phyloP scores from a whole-genome alignment of 2,329 filamentous ascomycete species.

The Fulvia fulva region DNA sequence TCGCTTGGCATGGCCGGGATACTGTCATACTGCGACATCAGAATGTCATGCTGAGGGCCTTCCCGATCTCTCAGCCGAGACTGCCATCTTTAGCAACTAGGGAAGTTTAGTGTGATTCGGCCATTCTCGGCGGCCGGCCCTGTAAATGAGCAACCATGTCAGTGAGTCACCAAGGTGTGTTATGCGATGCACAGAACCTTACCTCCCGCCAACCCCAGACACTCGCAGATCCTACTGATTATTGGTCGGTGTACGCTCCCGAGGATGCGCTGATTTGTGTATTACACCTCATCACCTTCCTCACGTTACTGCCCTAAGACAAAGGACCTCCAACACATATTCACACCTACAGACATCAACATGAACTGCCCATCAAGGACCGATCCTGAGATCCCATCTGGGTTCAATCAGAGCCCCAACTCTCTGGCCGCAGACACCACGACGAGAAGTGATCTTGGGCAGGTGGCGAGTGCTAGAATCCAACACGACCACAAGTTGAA shows the following conservation, averaged over 20 bases:
- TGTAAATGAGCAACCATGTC: neutral
- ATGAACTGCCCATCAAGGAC: constrained; percentile 66
- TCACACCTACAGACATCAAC: neutral
- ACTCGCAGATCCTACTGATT: neutral
- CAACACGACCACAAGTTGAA: constrained; percentile 43
- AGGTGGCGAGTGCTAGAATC: constrained; percentile 56
- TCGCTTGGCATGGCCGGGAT: neutral
- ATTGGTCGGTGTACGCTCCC: neutral
- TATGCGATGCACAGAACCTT: neutral
- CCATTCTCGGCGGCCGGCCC: neutral
- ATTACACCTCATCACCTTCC: neutral
- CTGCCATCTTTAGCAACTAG: neutral
- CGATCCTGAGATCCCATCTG: constrained; percentile 50
- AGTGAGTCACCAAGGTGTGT: neutral
- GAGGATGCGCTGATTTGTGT: neutral
- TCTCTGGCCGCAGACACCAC: constrained; percentile 57
- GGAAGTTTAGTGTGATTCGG: neutral
- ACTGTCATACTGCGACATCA: neutral
- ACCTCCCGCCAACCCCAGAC: neutral
- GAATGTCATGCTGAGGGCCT: neutral
- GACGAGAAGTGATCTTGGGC: constrained; percentile 59
- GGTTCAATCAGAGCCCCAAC: constrained; percentile 61
- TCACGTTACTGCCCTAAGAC: neutral
- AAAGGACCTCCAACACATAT: neutral
- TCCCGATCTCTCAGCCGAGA: neutral